Percentiles rank a stretch among this genome's conserved stretches.
Conservation (phyloP, 805 yeast species). For the Candida wancherniae region DNA sequence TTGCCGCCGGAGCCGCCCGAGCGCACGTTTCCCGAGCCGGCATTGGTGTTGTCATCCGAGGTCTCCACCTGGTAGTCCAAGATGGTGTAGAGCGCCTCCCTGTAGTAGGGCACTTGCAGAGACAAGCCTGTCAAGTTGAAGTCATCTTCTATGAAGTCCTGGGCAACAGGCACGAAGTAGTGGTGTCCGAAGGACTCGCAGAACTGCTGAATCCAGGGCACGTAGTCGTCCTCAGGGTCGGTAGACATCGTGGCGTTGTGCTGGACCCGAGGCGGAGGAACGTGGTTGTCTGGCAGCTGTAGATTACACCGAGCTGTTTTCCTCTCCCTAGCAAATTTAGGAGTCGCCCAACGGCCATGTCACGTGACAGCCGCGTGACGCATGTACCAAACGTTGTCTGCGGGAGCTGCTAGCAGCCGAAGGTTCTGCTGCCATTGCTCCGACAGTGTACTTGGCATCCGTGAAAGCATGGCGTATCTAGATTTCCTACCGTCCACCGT, state of each 20-base stretch:
- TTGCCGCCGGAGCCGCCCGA: slow-evolving; percentile 21
- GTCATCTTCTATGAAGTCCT: slow-evolving; percentile 93
- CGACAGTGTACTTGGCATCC: too few species aligned
- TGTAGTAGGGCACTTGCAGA: slow-evolving; percentile 80
- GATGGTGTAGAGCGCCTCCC: slow-evolving; percentile 88
- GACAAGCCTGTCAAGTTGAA: slow-evolving; percentile 90
- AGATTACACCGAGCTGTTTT: too few species aligned
- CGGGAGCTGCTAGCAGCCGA: too few species aligned
- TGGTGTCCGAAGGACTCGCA: slow-evolving; percentile 80
- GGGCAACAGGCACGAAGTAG: slow-evolving; percentile 86
- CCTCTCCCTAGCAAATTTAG: too few species aligned
- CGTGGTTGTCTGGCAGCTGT: too few species aligned
- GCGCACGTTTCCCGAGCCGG: slow-evolving; percentile 2
- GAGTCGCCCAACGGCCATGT: too few species aligned
- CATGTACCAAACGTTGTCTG: too few species aligned
- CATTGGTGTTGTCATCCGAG: slow-evolving; percentile 28
- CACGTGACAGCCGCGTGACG: too few species aligned
- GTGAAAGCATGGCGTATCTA: slow-evolving; percentile 10
- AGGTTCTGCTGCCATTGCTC: too few species aligned
- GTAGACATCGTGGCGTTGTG: slow-evolving; percentile 36
- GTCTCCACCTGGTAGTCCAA: slow-evolving; percentile 70
- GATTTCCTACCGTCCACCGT: slow-evolving; percentile 36
- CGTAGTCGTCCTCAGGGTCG: slow-evolving; percentile 50
- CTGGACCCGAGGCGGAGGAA: too few species aligned
- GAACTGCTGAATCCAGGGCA: slow-evolving; percentile 79